A percentile compares a stretch with the other conserved stretches of the same genome.
Evolutionary conservation across 192 early-diverging fungal species (phyloP).

Genomic region (Podochytrium sp.): DNA sequence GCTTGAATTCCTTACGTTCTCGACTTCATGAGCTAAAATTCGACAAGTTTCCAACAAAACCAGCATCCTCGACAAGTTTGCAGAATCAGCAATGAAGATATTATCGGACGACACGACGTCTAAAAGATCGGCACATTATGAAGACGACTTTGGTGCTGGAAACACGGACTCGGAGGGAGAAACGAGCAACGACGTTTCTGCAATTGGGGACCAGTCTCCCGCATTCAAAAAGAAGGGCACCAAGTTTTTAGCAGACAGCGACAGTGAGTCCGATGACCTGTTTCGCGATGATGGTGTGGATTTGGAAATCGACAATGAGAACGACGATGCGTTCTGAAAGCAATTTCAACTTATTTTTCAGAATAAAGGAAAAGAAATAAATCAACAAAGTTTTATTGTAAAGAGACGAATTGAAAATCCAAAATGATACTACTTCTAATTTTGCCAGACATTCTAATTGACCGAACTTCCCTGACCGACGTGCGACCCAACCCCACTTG

Average conservation of each 20-base stretch:
- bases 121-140: slow-evolving; percentile 22
- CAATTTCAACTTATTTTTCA: too few relatives aligned
- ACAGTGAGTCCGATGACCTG: background rate
- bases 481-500: slow-evolving; percentile 2
- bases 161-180: slow-evolving; percentile 42
- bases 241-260: background rate
- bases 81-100: slow-evolving; percentile 10
- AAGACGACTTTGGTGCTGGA: slow-evolving; percentile 43
- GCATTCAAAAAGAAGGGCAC: background rate
- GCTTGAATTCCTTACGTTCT: background rate
- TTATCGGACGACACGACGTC: background rate
- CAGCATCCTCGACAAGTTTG: slow-evolving; percentile 5
- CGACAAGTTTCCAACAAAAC: background rate
- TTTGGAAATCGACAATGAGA: background rate
- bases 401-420: background rate
- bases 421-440: background rate
- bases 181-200: background rate
- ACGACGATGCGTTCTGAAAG: background rate
- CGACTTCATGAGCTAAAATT: background rate
- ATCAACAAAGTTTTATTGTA: background rate
- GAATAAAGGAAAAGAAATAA: too few relatives aligned
- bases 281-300: background rate
- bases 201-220: background rate
- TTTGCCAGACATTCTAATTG: too few relatives aligned
- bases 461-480: too few relatives aligned